These are phyloP conservation scores for Conidiobolus incongruus DNA, from an alignment of 371 early-diverging fungal species.

Conservation along the genomic window DNA sequence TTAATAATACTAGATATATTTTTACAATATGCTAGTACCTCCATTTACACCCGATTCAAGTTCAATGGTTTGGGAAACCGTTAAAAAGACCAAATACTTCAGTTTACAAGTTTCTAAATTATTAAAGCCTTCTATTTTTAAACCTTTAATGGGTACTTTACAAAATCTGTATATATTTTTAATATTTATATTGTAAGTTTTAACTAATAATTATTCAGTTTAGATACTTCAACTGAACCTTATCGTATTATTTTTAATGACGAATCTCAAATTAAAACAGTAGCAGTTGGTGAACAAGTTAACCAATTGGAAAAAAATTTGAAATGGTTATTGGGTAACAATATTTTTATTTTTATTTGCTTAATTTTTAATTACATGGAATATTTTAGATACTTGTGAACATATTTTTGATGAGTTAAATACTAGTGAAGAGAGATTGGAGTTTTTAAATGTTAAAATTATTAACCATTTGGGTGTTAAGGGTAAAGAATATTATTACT, in stretches of 20 bases:
- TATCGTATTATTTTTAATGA: slow-evolving; percentile 69
- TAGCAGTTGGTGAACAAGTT: slow-evolving; percentile 55
- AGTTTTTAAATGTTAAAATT: slow-evolving; percentile 55
- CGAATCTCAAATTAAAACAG: slow-evolving; percentile 19
- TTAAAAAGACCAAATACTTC: too few species aligned
- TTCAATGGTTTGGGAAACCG: too few species aligned
- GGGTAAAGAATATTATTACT: slow-evolving; percentile 8
- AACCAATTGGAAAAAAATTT: slow-evolving; percentile 67
- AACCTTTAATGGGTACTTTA: slow-evolving; percentile 52
- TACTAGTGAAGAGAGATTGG: slow-evolving; percentile 35
- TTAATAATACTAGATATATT: too few species aligned
- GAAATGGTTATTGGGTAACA: slow-evolving; percentile 63
- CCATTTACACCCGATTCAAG: too few species aligned
- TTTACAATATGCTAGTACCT: too few species aligned
- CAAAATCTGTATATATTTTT: slow-evolving; percentile 37
- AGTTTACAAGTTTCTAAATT: slow-evolving; percentile 36
- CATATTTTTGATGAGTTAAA: slow-evolving; percentile 21
- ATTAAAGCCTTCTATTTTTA: slow-evolving; percentile 21
- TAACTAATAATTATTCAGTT: slow-evolving; percentile 11
- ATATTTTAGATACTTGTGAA: not conserved
- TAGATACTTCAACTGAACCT: slow-evolving; percentile 85
- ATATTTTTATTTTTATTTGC: not conserved
- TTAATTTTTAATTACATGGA: not conserved
- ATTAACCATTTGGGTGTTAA: slow-evolving; percentile 50
- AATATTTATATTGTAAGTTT: not conserved